Conservation (phyloP, 2,329 filamentous ascomycete genomes). For the Penicillium sp. region DNA sequence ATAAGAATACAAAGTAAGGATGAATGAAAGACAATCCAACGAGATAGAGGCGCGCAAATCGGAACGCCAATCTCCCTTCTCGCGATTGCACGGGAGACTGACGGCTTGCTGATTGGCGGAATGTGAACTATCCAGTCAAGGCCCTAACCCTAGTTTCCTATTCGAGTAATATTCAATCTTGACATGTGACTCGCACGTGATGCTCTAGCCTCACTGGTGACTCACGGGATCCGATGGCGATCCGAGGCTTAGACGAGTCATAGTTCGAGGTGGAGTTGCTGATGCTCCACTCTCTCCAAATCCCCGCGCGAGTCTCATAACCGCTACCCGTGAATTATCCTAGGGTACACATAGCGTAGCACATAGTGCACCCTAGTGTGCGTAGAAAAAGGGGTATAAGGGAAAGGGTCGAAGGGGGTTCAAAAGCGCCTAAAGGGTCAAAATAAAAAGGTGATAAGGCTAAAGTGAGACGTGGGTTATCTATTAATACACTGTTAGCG, state of each 20-base stretch:
- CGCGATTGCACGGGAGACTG: conserved; percentile 18
- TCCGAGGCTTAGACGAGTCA: not conserved
- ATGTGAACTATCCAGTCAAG: conserved; percentile 2
- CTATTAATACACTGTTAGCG: conserved; percentile 14
- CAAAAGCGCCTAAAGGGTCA: not conserved
- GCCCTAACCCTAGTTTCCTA: conserved; percentile 24
- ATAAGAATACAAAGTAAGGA: conserved; percentile 10
- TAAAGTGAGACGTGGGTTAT: not conserved
- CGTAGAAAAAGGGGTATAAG: not conserved
- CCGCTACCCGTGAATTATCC: not conserved
- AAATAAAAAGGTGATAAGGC: not conserved
- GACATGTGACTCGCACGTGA: not conserved
- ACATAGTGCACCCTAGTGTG: not conserved
- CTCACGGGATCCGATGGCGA: not conserved
- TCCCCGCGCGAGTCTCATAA: conserved; percentile 1
- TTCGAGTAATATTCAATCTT: not conserved
- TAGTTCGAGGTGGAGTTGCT: not conserved
- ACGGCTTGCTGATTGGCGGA: conserved; percentile 20
- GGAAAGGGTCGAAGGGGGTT: not conserved
- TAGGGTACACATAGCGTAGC: not conserved
- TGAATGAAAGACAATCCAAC: conserved; percentile 11
- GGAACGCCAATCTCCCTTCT: conserved; percentile 6
- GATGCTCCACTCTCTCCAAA: conserved; percentile 1
- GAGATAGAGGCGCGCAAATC: conserved; percentile 12
- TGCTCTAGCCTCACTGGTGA: not conserved